These are phyloP conservation scores for Lycium ferocissimum DNA, from an alignment of 257 asterid genomes.

Conservation along the genomic window DNA sequence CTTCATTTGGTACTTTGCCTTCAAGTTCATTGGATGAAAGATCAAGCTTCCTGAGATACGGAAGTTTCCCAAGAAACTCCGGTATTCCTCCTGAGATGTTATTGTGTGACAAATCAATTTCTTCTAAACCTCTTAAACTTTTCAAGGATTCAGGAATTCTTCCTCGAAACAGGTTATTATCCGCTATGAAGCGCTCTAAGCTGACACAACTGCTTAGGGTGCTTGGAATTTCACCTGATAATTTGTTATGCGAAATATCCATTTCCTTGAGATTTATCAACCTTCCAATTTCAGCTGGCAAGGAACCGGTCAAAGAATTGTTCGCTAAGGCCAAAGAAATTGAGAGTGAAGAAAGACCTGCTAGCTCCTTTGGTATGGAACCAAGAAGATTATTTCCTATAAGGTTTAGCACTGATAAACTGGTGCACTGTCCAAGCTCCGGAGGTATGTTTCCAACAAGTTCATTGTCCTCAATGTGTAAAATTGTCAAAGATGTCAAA, in stretches of 20 bases:
- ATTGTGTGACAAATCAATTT: slow-evolving; percentile 30
- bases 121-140: slow-evolving; percentile 19
- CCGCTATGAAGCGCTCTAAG: slow-evolving; percentile 19
- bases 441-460: slow-evolving; percentile 31
- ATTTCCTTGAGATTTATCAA: slow-evolving; percentile 31
- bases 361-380: slow-evolving; percentile 17
- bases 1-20: slow-evolving; percentile 45
- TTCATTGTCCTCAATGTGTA: slow-evolving; percentile 20
- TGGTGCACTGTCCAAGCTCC: slow-evolving; percentile 5
- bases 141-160: slow-evolving; percentile 30
- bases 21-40: slow-evolving; percentile 44
- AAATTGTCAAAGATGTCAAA: slow-evolving; percentile 11
- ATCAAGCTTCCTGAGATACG: slow-evolving; percentile 41
- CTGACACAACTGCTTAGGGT: slow-evolving; percentile 10
- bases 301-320: slow-evolving; percentile 13
- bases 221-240: slow-evolving; percentile 31
- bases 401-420: slow-evolving; percentile 25
- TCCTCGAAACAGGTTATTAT: slow-evolving; percentile 30
- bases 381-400: slow-evolving; percentile 36
- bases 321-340: slow-evolving; percentile 5
- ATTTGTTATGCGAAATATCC: slow-evolving; percentile 35
- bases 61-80: slow-evolving; percentile 11
- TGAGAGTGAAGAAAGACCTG: slow-evolving; percentile 27
- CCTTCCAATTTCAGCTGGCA: neutral
- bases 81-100: slow-evolving; percentile 36